A percentile compares a stretch with the other conserved stretches of the same genome.
Conservation (phyloP, 1,139 yeast genomes). For the Yamadazyma oceani region DNA sequence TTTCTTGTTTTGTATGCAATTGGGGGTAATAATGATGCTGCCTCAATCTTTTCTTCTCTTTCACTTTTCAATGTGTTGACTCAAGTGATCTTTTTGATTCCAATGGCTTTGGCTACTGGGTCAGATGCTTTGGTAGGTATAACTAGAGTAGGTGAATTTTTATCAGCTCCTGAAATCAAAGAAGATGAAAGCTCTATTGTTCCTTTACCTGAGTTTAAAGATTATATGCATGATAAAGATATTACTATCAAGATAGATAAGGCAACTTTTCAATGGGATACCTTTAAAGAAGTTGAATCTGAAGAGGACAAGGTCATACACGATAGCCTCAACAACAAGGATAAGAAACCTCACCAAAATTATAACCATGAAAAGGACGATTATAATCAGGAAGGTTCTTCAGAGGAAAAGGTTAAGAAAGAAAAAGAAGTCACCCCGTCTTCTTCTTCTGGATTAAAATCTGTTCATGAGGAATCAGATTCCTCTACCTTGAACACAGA, state of each 20-base stretch:
- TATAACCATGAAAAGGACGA: background rate
- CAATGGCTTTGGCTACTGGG: conserved; percentile 68
- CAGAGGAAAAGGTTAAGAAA: too few relatives aligned
- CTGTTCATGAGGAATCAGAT: conserved; percentile 2
- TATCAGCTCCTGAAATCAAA: conserved; percentile 37
- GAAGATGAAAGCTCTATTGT: conserved; percentile 17
- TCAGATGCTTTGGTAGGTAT: conserved; percentile 70
- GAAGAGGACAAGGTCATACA: conserved; percentile 5
- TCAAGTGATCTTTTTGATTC: conserved; percentile 58
- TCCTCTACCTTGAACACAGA: conserved; percentile 3
- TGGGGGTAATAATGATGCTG: conserved; percentile 50
- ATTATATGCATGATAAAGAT: conserved; percentile 19
- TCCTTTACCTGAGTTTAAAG: conserved; percentile 6
- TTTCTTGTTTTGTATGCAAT: conserved; percentile 68
- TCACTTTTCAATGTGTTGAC: conserved; percentile 67
- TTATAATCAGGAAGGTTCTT: too few relatives aligned
- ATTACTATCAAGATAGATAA: conserved; percentile 27
- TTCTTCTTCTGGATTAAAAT: background rate
- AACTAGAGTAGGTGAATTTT: conserved; percentile 55
- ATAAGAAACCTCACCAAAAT: background rate
- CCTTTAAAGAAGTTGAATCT: conserved; percentile 28
- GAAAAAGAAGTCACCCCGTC: background rate
- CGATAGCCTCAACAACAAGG: background rate
- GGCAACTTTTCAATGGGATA: conserved; percentile 41
- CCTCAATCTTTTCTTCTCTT: conserved; percentile 76